Base-by-base conservation (phyloP, 257 asterid species). In the Gynochthodes officinalis region DNA sequence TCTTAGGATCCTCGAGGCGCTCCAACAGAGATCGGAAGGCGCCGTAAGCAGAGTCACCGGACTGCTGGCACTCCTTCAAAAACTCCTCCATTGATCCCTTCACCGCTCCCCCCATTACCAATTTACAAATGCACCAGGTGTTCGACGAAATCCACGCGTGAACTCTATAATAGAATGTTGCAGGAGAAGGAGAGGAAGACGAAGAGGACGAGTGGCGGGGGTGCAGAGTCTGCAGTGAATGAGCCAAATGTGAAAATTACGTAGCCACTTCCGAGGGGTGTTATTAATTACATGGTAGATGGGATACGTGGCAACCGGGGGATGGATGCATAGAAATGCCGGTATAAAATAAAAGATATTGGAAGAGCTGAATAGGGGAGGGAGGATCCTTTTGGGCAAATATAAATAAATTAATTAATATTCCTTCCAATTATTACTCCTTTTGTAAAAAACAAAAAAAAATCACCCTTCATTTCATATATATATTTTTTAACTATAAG, bases 1-100 rank as follows among this genome's bases (percentile, higher is more conserved):
- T 85, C 18, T 19, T 75, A 81, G 99, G 96, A 70, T 92, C 83
- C 86, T 95, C 97, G 27, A 95, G 89, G 4, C 96, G 89, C 81
- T 90, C 97, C 57, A 95, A 85, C 67, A 92, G 84, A 30, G 96
- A 92, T 83, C 99, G 92, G 71, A 92, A 84, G 32, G 84, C 93
- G 50, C 90, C 69, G 96, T 95, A 95, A 27, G 99, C 98, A 21
- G 89, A 84, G 78, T 95, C 99, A 35, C 99, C 98, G 62, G 99
- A 95, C 52, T 71, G 86, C 61, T 79, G 50, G 76, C 99, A 95
- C 74, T 83, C 89, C 73, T 81, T 82, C 77, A 95, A 75, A 69
- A 95, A 95, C 42, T 90, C 94, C 58, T 95, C 99, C 86, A 88
- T 77, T n/a, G 88, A 77, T 69, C 76, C 78, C 70, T 33, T 75